Evolutionary conservation across 129 eudicot species (phyloP), one percentile per base, ranked within the genome.

Genomic region (Lactuca saligna): DNA sequence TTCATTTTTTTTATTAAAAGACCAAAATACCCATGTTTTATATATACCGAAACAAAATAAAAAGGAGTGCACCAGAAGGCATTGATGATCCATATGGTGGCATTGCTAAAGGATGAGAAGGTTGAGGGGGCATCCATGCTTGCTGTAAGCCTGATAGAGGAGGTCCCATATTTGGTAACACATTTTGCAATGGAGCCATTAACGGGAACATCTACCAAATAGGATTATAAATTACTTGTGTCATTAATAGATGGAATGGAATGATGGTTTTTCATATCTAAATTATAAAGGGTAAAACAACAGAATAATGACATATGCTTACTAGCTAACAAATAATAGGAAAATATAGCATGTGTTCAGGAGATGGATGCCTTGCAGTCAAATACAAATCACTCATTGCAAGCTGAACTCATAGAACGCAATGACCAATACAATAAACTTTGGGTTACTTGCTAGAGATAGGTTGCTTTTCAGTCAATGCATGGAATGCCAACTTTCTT

Each of bases 101-200:
- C 81, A 75, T 64, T 57, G 75, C 77, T 55, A 66, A 34, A 14
- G 75, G 83, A 82, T 82, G 72, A 42, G 85, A 62, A 14, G 81
- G 60, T 50, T 81, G 90, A 48, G 80, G 75, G 38, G 84, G 69
- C 85, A 85, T 85, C 90, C 87, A 85, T 6, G 84, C 62, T 54
- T 16, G 87, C 35, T 57, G 62, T 53, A 81, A 51, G 75, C 20
- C 20, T 20, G 20, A 20, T 20, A 81, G 35, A 49, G 82, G 79
- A 15, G 82, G 75, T 44, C 69, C 85, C 65, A 73, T 48, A 50
- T 74, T 79, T 72, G 96, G 96, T 63, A 88, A 72, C 25, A 88
- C 91, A 50, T 79, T 80, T 78, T 85, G 96, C 69, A 85, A 76
- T 2, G 89, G 77, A 50, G 76, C 71, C 87, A 85, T 68, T 34